A percentile compares a stretch with the other conserved stretches of the same genome.
Evolutionary conservation across 2,329 filamentous ascomycete species (phyloP).

Genomic region (Akanthomyces lecanii): DNA sequence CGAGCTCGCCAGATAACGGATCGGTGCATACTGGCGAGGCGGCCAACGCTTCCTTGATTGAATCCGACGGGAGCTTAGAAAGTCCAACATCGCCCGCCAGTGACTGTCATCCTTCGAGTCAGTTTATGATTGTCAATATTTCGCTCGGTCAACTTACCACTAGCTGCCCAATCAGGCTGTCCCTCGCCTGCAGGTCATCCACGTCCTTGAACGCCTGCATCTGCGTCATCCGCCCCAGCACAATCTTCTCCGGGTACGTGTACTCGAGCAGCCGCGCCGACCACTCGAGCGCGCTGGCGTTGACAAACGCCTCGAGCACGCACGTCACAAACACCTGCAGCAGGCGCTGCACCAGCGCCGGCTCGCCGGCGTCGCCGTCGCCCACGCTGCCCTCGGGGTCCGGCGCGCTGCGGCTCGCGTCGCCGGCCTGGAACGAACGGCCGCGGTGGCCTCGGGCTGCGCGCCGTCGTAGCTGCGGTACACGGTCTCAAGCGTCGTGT

Average conservation of each 20-base stretch:
- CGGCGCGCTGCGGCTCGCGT: constrained; percentile 52
- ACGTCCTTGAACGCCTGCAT: constrained; percentile 62
- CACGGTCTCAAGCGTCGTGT: constrained; percentile 69
- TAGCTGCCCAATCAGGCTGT: constrained; percentile 67
- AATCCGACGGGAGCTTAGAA: constrained; percentile 39
- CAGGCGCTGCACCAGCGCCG: constrained; percentile 57
- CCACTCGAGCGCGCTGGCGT: constrained; percentile 57
- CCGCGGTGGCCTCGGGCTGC: constrained; percentile 63
- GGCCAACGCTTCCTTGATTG: constrained; percentile 44
- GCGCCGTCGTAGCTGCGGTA: constrained; percentile 60
- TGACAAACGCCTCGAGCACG: constrained; percentile 69
- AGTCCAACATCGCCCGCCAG: constrained; percentile 60
- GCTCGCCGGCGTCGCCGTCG: constrained; percentile 48
- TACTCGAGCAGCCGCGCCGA: constrained; percentile 63
- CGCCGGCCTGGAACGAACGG: constrained; percentile 53
- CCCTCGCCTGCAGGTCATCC: constrained; percentile 55
- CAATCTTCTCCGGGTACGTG: constrained; percentile 58
- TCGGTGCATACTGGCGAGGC: constrained; percentile 38
- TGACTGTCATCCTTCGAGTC: constrained; percentile 34
- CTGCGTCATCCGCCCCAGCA: constrained; percentile 58
- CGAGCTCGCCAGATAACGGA: constrained; percentile 43
- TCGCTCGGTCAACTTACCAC: constrained; percentile 45
- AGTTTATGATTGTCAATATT: background rate
- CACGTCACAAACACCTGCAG: constrained; percentile 76
- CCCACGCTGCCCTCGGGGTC: constrained; percentile 53